phyloP scores from a whole-genome alignment of 345 rosid species.

The Abelmoschus esculentus region DNA sequence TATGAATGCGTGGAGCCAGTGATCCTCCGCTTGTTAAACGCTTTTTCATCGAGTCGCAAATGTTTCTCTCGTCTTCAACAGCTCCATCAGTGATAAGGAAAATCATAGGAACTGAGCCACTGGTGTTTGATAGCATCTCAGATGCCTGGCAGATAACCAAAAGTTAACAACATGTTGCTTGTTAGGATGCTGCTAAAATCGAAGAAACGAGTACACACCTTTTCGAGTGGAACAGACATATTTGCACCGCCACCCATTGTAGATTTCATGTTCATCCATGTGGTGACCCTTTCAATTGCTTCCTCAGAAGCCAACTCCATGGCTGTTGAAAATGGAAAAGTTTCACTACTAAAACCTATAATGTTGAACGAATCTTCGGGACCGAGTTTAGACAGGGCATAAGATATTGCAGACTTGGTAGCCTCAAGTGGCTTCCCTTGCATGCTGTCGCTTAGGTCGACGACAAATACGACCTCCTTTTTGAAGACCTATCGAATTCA shows the following conservation, averaged over 20 bases:
- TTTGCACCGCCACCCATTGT: constrained; percentile 60
- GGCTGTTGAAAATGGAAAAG: constrained; percentile 52
- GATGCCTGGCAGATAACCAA: constrained; percentile 55
- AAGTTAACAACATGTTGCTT: neutral
- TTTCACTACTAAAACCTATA: constrained; percentile 66
- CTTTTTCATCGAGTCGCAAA: constrained; percentile 64
- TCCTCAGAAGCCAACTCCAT: constrained; percentile 60
- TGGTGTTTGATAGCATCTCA: constrained; percentile 59
- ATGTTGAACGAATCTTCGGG: constrained; percentile 75
- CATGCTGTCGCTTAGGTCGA: constrained; percentile 94
- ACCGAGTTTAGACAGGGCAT: constrained; percentile 49
- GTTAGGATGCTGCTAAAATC: neutral
- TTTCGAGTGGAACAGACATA: constrained; percentile 61
- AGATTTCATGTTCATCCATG: constrained; percentile 64
- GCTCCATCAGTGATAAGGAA: constrained; percentile 89
- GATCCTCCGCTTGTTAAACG: constrained; percentile 32
- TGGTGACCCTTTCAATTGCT: constrained; percentile 51
- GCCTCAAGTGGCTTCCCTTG: constrained; percentile 62
- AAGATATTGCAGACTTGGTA: constrained; percentile 52
- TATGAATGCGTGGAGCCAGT: constrained; percentile 43
- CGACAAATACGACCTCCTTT: constrained; percentile 68
- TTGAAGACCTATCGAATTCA: constrained; percentile 51
- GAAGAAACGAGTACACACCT: constrained; percentile 32
- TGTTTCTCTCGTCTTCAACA: constrained; percentile 82
- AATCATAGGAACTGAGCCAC: constrained; percentile 62